These are phyloP conservation scores for Talaromyces sp. DNA, from an alignment of 2,329 filamentous ascomycete genomes.

Conservation along the genomic window DNA sequence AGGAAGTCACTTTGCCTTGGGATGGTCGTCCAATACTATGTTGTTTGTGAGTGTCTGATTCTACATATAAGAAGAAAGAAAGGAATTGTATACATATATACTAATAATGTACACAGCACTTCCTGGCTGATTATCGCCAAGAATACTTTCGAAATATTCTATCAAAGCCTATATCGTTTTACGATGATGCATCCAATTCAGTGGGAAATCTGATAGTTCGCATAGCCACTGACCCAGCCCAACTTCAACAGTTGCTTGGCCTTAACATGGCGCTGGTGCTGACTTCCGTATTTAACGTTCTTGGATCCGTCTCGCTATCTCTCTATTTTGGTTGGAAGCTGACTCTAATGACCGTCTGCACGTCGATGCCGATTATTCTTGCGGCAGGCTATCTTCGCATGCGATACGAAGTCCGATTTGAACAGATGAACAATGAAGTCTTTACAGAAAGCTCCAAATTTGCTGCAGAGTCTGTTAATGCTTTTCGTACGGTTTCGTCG, in stretches of 20 bases:
- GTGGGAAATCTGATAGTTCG: constrained; percentile 83
- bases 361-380: constrained; percentile 38
- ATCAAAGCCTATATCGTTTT: constrained; percentile 87
- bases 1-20: neutral
- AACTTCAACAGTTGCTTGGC: constrained; percentile 83
- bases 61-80: neutral
- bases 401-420: constrained; percentile 46
- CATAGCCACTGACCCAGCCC: constrained; percentile 80
- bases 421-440: constrained; percentile 35
- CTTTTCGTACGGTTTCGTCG: constrained; percentile 47
- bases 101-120: neutral
- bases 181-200: constrained; percentile 83
- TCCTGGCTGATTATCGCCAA: constrained; percentile 27
- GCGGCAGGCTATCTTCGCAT: constrained; percentile 35
- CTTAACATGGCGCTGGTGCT: constrained; percentile 81
- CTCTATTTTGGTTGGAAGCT: constrained; percentile 83
- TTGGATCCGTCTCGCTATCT: constrained; percentile 64
- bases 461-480: constrained; percentile 47
- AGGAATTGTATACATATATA: neutral
- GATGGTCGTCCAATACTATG: neutral
- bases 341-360: constrained; percentile 70
- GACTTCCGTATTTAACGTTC: constrained; percentile 71
- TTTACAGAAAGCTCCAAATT: constrained; percentile 46
- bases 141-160: constrained; percentile 72
- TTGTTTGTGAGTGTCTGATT: neutral